phyloP scores from a whole-genome alignment of 768 basidiomycete genomes.

The Kwoniella newhampshirensis region DNA sequence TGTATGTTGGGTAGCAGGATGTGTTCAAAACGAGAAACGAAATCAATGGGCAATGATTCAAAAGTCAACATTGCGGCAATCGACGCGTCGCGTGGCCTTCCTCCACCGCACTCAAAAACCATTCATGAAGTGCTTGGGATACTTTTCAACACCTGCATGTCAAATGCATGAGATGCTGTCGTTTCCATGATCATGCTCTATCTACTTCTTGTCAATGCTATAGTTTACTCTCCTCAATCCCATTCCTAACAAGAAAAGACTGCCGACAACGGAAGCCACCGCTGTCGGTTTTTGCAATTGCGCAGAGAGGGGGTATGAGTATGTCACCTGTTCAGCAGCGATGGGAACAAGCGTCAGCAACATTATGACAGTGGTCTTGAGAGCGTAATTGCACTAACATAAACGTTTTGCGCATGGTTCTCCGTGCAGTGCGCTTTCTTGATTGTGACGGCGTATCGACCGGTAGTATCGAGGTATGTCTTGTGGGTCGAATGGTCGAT shows the following conservation, averaged over 20 bases:
- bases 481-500: slow-evolving; percentile 67
- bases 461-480: slow-evolving; percentile 88
- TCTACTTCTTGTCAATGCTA: slow-evolving; percentile 54
- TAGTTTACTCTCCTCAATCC: slow-evolving; percentile 60
- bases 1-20: too few relatives aligned
- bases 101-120: background rate
- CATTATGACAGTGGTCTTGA: background rate
- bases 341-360: too few relatives aligned
- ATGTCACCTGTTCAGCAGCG: slow-evolving; percentile 66
- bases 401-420: slow-evolving; percentile 74
- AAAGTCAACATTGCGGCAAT: background rate
- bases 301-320: slow-evolving; percentile 75
- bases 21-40: background rate
- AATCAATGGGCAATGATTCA: background rate
- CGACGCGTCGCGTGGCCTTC: background rate
- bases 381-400: slow-evolving; percentile 62
- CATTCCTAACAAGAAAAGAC: slow-evolving; percentile 42
- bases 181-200: background rate
- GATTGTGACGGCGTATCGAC: slow-evolving; percentile 76
- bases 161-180: background rate
- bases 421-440: slow-evolving; percentile 72
- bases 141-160: too few relatives aligned
- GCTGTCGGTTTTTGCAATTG: slow-evolving; percentile 82
- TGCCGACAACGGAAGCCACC: slow-evolving; percentile 61
- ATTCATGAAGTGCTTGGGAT: too few relatives aligned